These are phyloP conservation scores for Glomus cerebriforme DNA, from an alignment of 192 early-diverging fungal genomes.

Conservation along the genomic window DNA sequence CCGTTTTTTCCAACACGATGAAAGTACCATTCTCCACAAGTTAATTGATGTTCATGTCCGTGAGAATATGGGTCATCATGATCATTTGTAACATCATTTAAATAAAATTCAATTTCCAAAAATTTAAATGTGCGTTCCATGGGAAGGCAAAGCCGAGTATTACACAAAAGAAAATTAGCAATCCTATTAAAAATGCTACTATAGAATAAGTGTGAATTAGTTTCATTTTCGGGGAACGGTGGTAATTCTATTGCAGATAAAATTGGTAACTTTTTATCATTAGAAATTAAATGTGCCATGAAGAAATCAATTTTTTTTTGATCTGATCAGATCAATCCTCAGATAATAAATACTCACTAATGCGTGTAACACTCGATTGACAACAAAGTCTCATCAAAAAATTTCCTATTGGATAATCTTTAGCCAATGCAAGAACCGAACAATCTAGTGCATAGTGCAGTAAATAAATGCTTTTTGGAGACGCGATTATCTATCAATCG, in stretches of 20 bases:
- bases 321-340: neutral
- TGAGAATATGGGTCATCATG: constrained; percentile 38
- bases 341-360: neutral
- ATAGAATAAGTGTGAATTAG: constrained; percentile 3
- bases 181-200: neutral
- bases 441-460: neutral
- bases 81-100: constrained; percentile 27
- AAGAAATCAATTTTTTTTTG: neutral
- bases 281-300: neutral
- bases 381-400: neutral
- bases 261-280: neutral
- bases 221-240: neutral
- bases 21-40: constrained; percentile 38
- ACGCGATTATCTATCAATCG: constrained; percentile 5
- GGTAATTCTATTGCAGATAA: neutral
- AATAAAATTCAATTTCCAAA: constrained; percentile 42
- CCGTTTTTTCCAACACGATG: constrained; percentile 34
- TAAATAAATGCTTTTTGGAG: neutral
- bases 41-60: constrained; percentile 36
- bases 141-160: constrained; percentile 31
- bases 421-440: neutral
- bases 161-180: constrained; percentile 34
- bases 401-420: constrained; percentile 9
- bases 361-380: neutral
- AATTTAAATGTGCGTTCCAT: constrained; percentile 32